A percentile compares a stretch with the other conserved stretches of the same genome.
Evolutionary conservation across 768 basidiomycete genomes (phyloP).

Genomic region (Paxillus ammoniavirescens): DNA sequence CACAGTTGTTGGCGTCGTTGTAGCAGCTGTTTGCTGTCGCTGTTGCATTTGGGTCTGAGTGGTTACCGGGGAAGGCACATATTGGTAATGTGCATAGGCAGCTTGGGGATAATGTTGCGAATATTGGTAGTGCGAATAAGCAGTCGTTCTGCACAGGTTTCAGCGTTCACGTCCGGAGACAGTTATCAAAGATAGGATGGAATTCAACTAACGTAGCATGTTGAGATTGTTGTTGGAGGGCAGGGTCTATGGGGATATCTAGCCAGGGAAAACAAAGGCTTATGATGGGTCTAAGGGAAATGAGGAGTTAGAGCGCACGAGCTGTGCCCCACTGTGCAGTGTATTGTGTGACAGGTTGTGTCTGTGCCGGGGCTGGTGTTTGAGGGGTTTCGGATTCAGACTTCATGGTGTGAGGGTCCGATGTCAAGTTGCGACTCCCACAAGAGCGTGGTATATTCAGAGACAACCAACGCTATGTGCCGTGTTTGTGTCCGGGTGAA

Average conservation of each 20-base stretch:
- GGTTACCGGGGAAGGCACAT: constrained; percentile 29
- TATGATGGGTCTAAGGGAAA: background rate
- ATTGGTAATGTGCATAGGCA: constrained; percentile 44
- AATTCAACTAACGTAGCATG: constrained; percentile 40
- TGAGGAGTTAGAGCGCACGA: constrained; percentile 28
- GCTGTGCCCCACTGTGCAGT: constrained; percentile 39
- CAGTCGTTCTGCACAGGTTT: constrained; percentile 35
- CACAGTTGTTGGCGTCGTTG: constrained; percentile 11
- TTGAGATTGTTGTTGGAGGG: constrained; percentile 59
- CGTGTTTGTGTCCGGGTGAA: too few species aligned
- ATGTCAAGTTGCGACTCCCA: background rate
- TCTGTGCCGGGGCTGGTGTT: constrained; percentile 32
- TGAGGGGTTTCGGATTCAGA: constrained; percentile 38
- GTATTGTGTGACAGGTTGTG: constrained; percentile 29
- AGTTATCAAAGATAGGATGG: background rate
- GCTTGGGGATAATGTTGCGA: constrained; percentile 38
- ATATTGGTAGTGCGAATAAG: constrained; percentile 49
- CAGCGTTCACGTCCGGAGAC: background rate
- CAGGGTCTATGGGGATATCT: constrained; percentile 69
- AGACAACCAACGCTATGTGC: too few species aligned
- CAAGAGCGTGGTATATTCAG: background rate
- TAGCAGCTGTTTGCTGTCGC: constrained; percentile 19
- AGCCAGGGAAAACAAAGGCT: constrained; percentile 5
- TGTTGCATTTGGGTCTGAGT: constrained; percentile 33
- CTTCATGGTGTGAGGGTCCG: constrained; percentile 34